Evolutionary conservation across 257 asterid species (phyloP), one percentile per base, ranked within the genome.

Genomic region (Scutellaria baicalensis): DNA sequence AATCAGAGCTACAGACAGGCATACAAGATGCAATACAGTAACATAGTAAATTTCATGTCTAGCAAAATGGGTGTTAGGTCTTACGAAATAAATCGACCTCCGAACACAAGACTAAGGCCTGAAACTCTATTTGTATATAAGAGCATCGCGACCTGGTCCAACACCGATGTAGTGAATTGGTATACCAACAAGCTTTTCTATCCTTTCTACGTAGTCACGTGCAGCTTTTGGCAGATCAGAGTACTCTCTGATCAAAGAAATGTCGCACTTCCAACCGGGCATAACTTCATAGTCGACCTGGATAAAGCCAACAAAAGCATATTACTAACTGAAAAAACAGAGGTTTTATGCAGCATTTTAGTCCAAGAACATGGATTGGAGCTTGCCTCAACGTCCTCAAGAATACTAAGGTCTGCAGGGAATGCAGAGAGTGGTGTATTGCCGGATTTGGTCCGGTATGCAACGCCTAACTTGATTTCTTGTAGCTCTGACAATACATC

Each of bases 121-220:
- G 11, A 64, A 66, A 54, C 23, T n/a, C 84, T 77, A 93, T 75
- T 89, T 94, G 92, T 94, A 91, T 67, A 94, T 89, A 21, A 94
- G 96, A 60, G 99, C 96, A 65, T 94, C 97, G 1, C 97, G 97
- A 20, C 97, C 95, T 5, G 99, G 97, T 49, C 99, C 99, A 16
- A 86, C 70, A 36, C 99, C 99, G 36, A 94, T 89, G 86, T 94
- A 94, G 84, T 91, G 89, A 76, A 94, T 59, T 9, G 97, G 97
- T 52, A 88, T 84, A 42, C 97, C 97, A 4, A 85, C 95, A 4
- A 88, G 86, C 73, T 94, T 92, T 79, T 91, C 97, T 88, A 89
- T 86, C 91, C 96, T 84, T 73, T 91, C 93, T 27, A 94, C 86
- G 20, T 89, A 94, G 60, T 77, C 76, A 6, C 83, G 91, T 27